Evolutionary conservation across 2,329 filamentous ascomycete species (phyloP), one percentile per base, ranked within the genome.

Genomic region (Fusarium cyanostomum): DNA sequence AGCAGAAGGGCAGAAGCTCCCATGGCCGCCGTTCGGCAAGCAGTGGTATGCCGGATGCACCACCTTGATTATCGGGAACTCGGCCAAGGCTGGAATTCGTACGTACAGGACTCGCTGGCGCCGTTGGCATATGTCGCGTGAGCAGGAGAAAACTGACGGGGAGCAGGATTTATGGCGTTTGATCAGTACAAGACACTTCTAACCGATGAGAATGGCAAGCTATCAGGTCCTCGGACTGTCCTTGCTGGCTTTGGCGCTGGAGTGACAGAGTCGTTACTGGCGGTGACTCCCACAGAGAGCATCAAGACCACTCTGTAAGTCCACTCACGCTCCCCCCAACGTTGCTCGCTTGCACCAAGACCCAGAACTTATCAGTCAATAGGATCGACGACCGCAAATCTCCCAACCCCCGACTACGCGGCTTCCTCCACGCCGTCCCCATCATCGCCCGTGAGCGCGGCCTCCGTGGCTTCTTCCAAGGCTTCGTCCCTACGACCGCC

Each of bases 21-120:
- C 94, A 50, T 97, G 92, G 91, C 95, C 95, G 38, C 92, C 92
- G 10, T 98, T 98, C 73, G 95, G 95, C 44, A 83, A 80, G 70
- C 92, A 96, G 77, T 99, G 95, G 95, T 99, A 99, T 77, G 94
- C 95, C 11, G 95, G 95, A 33, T 99, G 95, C 81, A 98, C 95
- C 42, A 98, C 95, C 26, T 80, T 97, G 74, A 96, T 99, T 58
- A 92, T 98, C 68, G 95, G 95, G 60, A 99, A 99, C 80, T 96
- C 93, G 50, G 84, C 95, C 75, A 99, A 99, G 81, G 95, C 95
- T 33, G 95, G 93, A 58, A 96, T 98, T 64, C 89, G 93, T 94
- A 85, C 60, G 89, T 83, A 15, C 21, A 21, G 6, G 21, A 21
- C n/a, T 30, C 18, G 26, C 11, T 21, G 31, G 28, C 21, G 21